These are phyloP conservation scores for Cucurbita maxima DNA, from an alignment of 306 rosid species.

Conservation along the genomic window DNA sequence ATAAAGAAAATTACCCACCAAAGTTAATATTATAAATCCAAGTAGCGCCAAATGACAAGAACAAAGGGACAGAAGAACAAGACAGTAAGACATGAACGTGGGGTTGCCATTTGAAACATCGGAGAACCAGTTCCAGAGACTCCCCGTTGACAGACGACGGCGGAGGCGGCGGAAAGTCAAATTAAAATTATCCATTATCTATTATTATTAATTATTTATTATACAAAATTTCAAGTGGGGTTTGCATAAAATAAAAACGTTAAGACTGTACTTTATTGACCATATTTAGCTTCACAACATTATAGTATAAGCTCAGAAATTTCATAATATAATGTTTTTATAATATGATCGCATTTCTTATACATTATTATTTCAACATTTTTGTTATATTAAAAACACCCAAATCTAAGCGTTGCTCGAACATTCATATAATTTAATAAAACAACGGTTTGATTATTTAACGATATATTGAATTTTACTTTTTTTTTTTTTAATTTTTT, in stretches of 20 bases:
- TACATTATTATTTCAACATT: not conserved
- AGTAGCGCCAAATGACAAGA: not conserved
- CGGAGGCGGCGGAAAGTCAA: not conserved
- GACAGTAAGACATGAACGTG: not conserved
- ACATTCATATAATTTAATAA: not conserved
- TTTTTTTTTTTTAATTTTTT: not conserved
- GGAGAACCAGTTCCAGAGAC: not conserved
- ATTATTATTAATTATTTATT: no score
- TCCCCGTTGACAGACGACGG: not conserved
- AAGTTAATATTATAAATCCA: not conserved
- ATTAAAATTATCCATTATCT: not conserved
- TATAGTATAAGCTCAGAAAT: not conserved
- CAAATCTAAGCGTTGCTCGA: not conserved
- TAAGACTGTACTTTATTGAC: no score
- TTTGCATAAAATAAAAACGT: no score
- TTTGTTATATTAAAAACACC: not conserved
- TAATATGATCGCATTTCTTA: not conserved
- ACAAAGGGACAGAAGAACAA: not conserved
- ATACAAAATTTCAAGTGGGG: no score
- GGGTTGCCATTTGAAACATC: not conserved
- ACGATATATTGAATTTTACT: not conserved
- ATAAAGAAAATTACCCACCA: not conserved
- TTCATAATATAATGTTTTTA: not conserved
- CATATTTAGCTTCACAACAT: not conserved
- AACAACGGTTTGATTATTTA: not conserved